Conservation (phyloP, 2,329 filamentous ascomycete species). For the Pestalotiopsis sp. region DNA sequence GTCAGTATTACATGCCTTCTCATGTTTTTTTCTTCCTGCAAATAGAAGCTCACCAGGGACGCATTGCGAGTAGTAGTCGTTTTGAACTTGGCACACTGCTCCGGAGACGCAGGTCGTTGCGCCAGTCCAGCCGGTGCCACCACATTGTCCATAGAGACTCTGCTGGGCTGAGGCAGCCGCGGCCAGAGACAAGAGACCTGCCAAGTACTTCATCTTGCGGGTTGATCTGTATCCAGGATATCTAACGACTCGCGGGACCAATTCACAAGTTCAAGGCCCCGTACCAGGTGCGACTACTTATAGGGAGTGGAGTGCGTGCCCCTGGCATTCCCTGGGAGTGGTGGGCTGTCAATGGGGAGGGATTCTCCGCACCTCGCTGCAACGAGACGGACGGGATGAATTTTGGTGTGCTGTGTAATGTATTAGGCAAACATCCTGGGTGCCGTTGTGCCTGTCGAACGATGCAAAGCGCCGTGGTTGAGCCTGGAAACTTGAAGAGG, state of each 20-base stretch:
- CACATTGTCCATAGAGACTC: slow-evolving; percentile 37
- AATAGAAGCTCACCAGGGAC: slow-evolving; percentile 29
- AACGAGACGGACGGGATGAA: not conserved
- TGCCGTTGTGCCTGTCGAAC: not conserved
- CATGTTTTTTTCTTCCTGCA: too few species aligned
- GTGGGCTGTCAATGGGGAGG: not conserved
- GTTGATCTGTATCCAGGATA: not conserved
- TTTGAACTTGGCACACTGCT: slow-evolving; percentile 31
- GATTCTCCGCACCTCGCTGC: not conserved
- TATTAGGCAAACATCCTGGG: not conserved
- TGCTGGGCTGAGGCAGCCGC: slow-evolving; percentile 24
- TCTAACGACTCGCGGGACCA: not conserved
- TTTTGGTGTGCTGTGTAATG: not conserved
- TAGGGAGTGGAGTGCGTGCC: not conserved
- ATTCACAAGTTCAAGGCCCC: not conserved
- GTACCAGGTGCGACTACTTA: not conserved
- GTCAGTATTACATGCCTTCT: too few species aligned
- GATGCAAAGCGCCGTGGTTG: not conserved
- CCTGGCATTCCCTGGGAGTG: not conserved
- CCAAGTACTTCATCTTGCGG: slow-evolving; percentile 26
- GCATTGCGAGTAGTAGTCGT: slow-evolving; percentile 39
- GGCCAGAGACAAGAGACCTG: slow-evolving; percentile 23
- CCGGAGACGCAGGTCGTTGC: slow-evolving; percentile 32
- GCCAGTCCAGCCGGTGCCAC: slow-evolving; percentile 34
- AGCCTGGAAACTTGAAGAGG: not conserved